Conservation (phyloP, 2,329 filamentous ascomycete species). For the Sclerotinia subarctica region DNA sequence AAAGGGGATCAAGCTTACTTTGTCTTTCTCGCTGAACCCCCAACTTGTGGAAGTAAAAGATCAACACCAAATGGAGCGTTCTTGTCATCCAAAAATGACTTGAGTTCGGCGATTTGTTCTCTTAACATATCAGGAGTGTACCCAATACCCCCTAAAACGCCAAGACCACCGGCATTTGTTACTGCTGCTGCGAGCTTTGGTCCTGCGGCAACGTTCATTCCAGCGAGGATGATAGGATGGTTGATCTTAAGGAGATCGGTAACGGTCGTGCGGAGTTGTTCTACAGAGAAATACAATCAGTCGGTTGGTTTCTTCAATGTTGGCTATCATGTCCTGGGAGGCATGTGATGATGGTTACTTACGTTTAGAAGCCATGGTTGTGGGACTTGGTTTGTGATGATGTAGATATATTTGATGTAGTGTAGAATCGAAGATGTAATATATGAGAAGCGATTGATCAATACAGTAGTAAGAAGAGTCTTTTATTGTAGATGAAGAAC, state of each 20-base stretch:
- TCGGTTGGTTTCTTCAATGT: not conserved
- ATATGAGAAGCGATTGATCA: constrained; percentile 12
- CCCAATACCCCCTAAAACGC: constrained; percentile 91
- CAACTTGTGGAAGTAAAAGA: constrained; percentile 88
- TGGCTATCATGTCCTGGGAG: not conserved
- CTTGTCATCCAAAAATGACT: constrained; percentile 83
- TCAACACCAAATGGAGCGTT: constrained; percentile 95
- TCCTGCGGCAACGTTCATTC: constrained; percentile 98
- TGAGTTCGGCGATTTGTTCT: constrained; percentile 93
- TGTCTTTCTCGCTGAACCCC: constrained; percentile 90
- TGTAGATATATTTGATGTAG: constrained; percentile 8
- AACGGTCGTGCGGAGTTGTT: constrained; percentile 84
- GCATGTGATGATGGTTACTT: constrained; percentile 45
- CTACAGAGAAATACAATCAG: constrained; percentile 45
- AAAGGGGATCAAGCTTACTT: constrained; percentile 60
- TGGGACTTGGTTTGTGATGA: constrained; percentile 31
- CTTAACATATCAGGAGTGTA: constrained; percentile 97
- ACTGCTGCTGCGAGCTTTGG: constrained; percentile 95
- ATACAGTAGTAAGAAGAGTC: not conserved
- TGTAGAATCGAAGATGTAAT: constrained; percentile 9
- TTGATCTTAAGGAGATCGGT: constrained; percentile 98
- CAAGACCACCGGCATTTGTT: constrained; percentile 92
- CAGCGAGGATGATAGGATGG: constrained; percentile 90
- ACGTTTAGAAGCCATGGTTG: constrained; percentile 75
- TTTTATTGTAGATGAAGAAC: not conserved